Base-by-base conservation (phyloP, 2,329 filamentous ascomycete genomes). In the Fusarium acutatum region DNA sequence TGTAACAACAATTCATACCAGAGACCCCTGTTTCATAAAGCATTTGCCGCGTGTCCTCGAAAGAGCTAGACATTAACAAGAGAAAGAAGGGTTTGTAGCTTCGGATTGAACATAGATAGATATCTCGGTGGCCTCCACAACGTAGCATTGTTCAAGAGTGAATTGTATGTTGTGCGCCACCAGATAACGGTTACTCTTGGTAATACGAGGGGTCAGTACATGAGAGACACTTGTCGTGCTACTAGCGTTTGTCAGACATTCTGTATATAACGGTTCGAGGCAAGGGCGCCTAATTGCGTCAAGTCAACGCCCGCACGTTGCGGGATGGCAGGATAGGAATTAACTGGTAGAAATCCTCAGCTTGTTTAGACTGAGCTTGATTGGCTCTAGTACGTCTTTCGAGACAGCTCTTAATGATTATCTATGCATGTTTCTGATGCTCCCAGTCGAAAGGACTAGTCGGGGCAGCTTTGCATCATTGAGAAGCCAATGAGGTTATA, bases 271-370 rank as follows among this genome's bases (percentile, higher is more conserved):
- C 57, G 46, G 50, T 41, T 58, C 60, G 41, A 76, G 52, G 57
- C 68, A 68, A 74, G 58, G 66, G 74, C 66, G 54, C 64, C 49
- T 63, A 63, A 59, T 65, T 60, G 52, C 54, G 47, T 52, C 24
- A 70, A 71, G 58, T 26, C 44, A 63, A 69, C 73, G 64, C 69
- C 67, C 73, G 75, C 73, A 74, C 59, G 72, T 74, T 75, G 75
- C 30, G 57, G 32, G 52, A 77, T 74, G 67, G 63, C 73, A 74
- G 71, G 66, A 67, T 63, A 32, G 38, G 61, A 64, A 60, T 57
- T 53, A 56, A 56, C 37, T 40, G 47, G 20, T 38, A 24, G 65
- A 52, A 57, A 63, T 54, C 54, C 30, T 41, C 44, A 60, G 73
- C 34, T 41, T 62, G 32, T 30, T 26, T 40, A 14, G 17, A 20